Percentiles rank a stretch among this genome's conserved stretches.
Evolutionary conservation across 345 rosid species (phyloP).

Genomic region (Ricinus communis): DNA sequence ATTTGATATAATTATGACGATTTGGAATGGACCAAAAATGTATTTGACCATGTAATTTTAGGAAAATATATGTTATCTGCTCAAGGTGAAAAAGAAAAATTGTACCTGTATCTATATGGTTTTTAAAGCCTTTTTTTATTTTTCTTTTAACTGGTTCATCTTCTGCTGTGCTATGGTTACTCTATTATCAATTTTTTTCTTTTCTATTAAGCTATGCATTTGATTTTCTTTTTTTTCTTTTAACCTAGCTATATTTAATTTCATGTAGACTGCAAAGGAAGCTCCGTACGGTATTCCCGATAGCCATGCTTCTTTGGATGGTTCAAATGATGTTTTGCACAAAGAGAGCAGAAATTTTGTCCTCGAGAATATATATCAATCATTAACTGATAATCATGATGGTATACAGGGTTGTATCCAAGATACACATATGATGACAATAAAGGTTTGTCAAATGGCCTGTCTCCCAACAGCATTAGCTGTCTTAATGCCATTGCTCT

Average conservation of each 20-base stretch:
- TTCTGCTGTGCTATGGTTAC: background rate
- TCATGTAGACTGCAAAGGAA: constrained; percentile 26
- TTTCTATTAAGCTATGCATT: background rate
- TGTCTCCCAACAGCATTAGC: background rate
- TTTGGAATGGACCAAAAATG: background rate
- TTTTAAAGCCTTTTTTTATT: background rate
- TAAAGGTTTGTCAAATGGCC: constrained; percentile 36
- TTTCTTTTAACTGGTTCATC: background rate
- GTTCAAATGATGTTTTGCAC: constrained; percentile 25
- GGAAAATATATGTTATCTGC: background rate
- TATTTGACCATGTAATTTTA: background rate
- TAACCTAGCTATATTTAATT: constrained; percentile 21
- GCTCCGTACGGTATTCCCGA: constrained; percentile 13
- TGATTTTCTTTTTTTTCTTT: background rate
- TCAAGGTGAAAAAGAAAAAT: background rate
- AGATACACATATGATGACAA: constrained; percentile 40
- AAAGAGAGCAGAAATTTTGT: constrained; percentile 42
- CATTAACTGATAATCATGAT: constrained; percentile 42
- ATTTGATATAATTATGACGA: background rate
- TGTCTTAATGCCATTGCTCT: background rate
- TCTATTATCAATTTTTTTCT: background rate
- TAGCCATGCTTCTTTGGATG: constrained; percentile 21
- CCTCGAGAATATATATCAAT: constrained; percentile 45
- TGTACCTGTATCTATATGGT: background rate
- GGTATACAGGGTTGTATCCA: constrained; percentile 49